Evolutionary conservation across 2,329 filamentous ascomycete genomes (phyloP), one percentile per base, ranked within the genome.

Genomic region (Cryphonectria carpinicola): DNA sequence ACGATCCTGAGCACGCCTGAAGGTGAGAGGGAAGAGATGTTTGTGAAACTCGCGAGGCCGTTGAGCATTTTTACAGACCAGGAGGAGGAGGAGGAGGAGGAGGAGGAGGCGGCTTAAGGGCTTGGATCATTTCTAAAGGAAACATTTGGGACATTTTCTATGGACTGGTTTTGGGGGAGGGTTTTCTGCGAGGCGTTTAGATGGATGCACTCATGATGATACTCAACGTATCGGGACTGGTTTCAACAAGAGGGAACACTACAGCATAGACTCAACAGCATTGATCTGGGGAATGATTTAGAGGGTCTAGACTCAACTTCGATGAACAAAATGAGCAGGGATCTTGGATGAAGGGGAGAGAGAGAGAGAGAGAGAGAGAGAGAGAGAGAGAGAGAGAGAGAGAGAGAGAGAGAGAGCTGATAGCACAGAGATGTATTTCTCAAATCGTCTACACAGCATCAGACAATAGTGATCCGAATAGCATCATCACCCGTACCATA

Each of bases 11-110:
- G 94, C 78, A 93, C 92, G 3, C 85, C 92, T 0, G 86, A 91
- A 70, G 93, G 90, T 3, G 95, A 98, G 84, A 92, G 91, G 81
- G 93, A 97, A 72, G 96, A 98, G 84, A 98, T 98, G 94, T 85
- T 91, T 76, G 90, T 89, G 8, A 95, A 95, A 81, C 81, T 93
- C 65, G 86, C 84, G 65, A 87, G 87, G 2, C 87, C 87, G 14
- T 76, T 89, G 75, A 83, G 86, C 0, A 80, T 87, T 4, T 87
- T 89, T 73, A 79, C 78, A n/a, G 76, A 65, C 28, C 28, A 28
- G 28, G 28, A 28, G 28, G 28, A 28, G 28, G 28, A 28, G 39
- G 28, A 78, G 25, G 68, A 37, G 28, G 28, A 46, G 19, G 41
- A 43, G 43, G 43, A 46, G 43, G 43, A 49, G 19, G 19, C 3